phyloP scores from a whole-genome alignment of 768 basidiomycete species.

The Termitomyces sp. region DNA sequence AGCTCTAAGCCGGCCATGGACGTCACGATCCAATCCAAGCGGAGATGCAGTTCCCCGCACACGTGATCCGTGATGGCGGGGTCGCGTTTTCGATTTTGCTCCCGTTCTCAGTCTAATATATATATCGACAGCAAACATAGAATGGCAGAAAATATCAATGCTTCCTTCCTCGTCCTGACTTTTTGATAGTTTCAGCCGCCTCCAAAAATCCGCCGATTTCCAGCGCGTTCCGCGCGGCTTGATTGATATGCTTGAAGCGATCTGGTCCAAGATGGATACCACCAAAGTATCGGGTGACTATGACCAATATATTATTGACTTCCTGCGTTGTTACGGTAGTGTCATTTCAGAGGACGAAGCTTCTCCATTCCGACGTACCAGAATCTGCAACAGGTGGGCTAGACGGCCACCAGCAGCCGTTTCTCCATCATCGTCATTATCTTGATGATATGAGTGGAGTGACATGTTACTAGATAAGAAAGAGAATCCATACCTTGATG shows the following conservation, averaged over 20 bases:
- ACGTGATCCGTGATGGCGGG: slow-evolving; percentile 4
- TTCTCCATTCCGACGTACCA: slow-evolving; percentile 39
- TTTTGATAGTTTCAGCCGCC: slow-evolving; percentile 28
- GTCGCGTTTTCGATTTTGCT: neutral
- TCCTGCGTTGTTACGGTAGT: slow-evolving; percentile 39
- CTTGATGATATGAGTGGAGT: slow-evolving; percentile 27
- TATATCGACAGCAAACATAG: neutral
- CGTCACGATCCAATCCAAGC: slow-evolving; percentile 4
- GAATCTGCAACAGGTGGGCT: slow-evolving; percentile 85
- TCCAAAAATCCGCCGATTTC: slow-evolving; percentile 86
- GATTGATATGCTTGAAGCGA: slow-evolving; percentile 90
- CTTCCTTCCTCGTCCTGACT: slow-evolving; percentile 17
- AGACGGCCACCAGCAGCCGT: slow-evolving; percentile 87
- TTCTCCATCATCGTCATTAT: slow-evolving; percentile 95
- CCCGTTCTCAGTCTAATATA: neutral
- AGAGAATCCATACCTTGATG: slow-evolving; percentile 57
- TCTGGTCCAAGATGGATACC: slow-evolving; percentile 89
- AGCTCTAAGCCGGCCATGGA: slow-evolving; percentile 7
- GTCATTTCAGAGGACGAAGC: neutral
- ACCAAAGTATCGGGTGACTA: slow-evolving; percentile 93
- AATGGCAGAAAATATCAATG: slow-evolving; percentile 5
- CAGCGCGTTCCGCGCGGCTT: slow-evolving; percentile 88
- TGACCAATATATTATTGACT: slow-evolving; percentile 75
- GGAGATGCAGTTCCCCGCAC: neutral
- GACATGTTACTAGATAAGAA: neutral